Base-by-base conservation (phyloP, 192 early-diverging fungal genomes). In the Coemansia sp. region DNA sequence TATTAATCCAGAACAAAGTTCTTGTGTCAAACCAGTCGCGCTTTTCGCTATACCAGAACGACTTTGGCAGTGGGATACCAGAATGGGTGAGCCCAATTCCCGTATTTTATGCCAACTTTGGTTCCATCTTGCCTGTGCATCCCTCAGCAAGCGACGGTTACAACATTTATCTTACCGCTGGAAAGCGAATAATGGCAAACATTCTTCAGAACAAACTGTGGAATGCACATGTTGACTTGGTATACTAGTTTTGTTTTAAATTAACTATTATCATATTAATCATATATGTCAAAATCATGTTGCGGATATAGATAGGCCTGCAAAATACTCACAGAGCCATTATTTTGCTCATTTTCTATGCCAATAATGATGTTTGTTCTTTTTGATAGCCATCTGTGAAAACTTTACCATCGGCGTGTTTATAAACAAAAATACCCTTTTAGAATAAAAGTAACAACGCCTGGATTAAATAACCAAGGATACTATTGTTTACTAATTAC, bases 11-110 rank as follows among this genome's bases (percentile, higher is more conserved):
- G 0, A 48, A 55, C 4, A 54, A 52, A 27, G 11, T 73, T 23
- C 32, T 61, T 17, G 12, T 73, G 10, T 60, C 71, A 1, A 73
- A 66, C 43, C 65, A 67, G 49, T 58, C 61, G 5, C 60, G 65
- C 9, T 59, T 73, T 21, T 8, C 56, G n/a, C 23, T 64, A 8
- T 73, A 73, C 41, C 11, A 58, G 0, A 50, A 50, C 9, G 71
- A 73, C 57, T 73, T 73, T 73, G 71, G 65, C 3, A 38, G 38
- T 22, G 65, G 59, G 5, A 59, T 52, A 10, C 71, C 71, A 3
- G 35, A 22, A 6, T 64, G 57, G 55, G 57, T 73, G 5, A 49
- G 57, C 17, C 65, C 71, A 29, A 51, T 70, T 23, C 39, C 51
- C 3, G 24, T 32, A 5, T 70, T 63, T 19, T 64, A 58, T 48